Base-by-base conservation (phyloP, 164 flowering plant species). In the Kalanchoe fedtschenkoi region DNA sequence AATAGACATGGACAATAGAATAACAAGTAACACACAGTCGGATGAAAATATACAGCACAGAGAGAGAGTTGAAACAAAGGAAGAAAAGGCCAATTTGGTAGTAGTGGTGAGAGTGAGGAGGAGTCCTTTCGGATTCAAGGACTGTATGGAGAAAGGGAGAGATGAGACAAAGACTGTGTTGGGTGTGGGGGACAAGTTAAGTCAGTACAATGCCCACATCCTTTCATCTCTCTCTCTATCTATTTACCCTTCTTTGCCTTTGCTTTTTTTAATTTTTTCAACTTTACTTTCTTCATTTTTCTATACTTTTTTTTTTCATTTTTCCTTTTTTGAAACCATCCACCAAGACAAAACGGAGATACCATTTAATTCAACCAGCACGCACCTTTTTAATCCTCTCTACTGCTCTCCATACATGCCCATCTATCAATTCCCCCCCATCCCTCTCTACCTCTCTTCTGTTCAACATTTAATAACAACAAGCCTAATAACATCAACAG, bases 1-100 rank as follows among this genome's bases (percentile, higher is more conserved):
- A 74, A 68, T 70, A 80, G 81, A 76, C 80, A 80, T 76, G 69
- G 86, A 80, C 86, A 84, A 78, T 67, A 76, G 73, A 76, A 72
- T 64, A 34, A 37, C 71, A 58, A 33, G 38, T 38, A 58, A 33
- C 61, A 17, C 37, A 58, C 39, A 32, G 26, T 29, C 30, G 38
- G 39, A 58, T 6, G 6, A 11, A 46, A 33, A n/a, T n/a, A n/a
- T n/a, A n/a, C n/a, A n/a, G n/a, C n/a, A n/a, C n/a, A 14, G n/a
- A 62, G 19, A 71, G 69, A 70, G 63, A 76, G 68, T n/a, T n/a
- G n/a, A n/a, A 74, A 77, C 15, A 57, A 66, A 81, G 70, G 65
- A 71, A 79, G 67, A 74, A n/a, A 68, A 34, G 16, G 21, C 38
- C 61, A 58, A 58, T 58, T n/a, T n/a, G n/a, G 61, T 34, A 34